Evolutionary conservation across 169 alveolate genomes (phyloP), one percentile per base, ranked within the genome.

Genomic region (Condylostoma magnum): DNA sequence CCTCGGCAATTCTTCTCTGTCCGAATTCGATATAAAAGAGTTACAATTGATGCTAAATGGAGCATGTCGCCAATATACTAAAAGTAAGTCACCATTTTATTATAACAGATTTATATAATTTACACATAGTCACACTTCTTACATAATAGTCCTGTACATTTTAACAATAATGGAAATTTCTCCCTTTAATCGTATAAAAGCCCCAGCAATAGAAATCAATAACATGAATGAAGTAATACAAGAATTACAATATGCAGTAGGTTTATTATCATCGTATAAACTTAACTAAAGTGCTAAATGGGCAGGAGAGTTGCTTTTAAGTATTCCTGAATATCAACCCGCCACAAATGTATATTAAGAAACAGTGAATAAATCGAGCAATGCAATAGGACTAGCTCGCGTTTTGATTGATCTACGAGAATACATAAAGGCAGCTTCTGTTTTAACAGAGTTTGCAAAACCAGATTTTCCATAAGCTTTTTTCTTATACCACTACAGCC

Each of bases 61-160:
- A 97, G 90, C 88, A 93, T 71, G 69, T 97, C 99, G 6, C 98
- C 99, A n/a, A n/a, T n/a, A n/a, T n/a, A n/a, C n/a, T n/a, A n/a
- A n/a, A n/a, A n/a, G n/a, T n/a, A n/a, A n/a, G n/a, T n/a, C n/a
- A n/a, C n/a, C n/a, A n/a, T n/a, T n/a, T n/a, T n/a, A n/a, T n/a
- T n/a, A n/a, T n/a, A n/a, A n/a, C n/a, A n/a, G n/a, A n/a, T n/a
- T n/a, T n/a, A n/a, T n/a, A n/a, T n/a, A n/a, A n/a, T n/a, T n/a
- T n/a, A n/a, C n/a, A n/a, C n/a, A n/a, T n/a, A n/a, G n/a, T n/a
- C n/a, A n/a, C n/a, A n/a, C n/a, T n/a, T n/a, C n/a, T n/a, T n/a
- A n/a, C n/a, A n/a, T n/a, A n/a, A n/a, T n/a, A n/a, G n/a, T n/a
- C n/a, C n/a, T n/a, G n/a, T n/a, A n/a, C n/a, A n/a, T n/a, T n/a